Conservation (phyloP, 139 green algal genomes). For the Mesostigma viride region DNA sequence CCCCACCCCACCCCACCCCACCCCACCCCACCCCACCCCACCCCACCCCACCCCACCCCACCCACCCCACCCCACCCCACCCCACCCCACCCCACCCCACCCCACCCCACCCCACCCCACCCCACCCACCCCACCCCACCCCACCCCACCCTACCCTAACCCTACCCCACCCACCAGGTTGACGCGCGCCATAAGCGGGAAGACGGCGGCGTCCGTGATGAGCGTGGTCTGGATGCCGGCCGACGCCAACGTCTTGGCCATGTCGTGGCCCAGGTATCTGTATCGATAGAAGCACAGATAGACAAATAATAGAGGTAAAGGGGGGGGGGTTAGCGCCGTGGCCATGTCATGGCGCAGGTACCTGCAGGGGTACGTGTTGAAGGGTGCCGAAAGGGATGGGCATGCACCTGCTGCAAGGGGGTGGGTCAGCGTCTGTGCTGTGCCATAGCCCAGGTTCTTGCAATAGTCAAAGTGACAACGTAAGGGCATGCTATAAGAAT, state of each 20-base stretch:
- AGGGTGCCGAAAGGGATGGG: neutral
- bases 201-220: slow-evolving; percentile 82
- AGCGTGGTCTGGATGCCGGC: slow-evolving; percentile 68
- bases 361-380: neutral
- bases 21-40: too few species aligned
- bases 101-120: too few species aligned
- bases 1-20: too few species aligned
- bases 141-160: too few species aligned
- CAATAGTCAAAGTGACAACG: neutral
- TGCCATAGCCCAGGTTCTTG: neutral
- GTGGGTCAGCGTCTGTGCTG: neutral
- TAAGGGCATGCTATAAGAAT: too few species aligned
- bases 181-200: slow-evolving; percentile 90
- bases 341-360: neutral
- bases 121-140: too few species aligned
- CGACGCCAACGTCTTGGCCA: slow-evolving; percentile 68
- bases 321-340: neutral
- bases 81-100: too few species aligned
- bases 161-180: slow-evolving; percentile 83
- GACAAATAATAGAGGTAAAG: neutral
- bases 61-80: too few species aligned
- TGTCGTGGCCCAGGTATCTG: slow-evolving; percentile 55
- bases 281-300: neutral
- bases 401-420: neutral
- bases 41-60: too few species aligned